phyloP scores from a whole-genome alignment of 83 land plant species.

The Picea engelmannii region DNA sequence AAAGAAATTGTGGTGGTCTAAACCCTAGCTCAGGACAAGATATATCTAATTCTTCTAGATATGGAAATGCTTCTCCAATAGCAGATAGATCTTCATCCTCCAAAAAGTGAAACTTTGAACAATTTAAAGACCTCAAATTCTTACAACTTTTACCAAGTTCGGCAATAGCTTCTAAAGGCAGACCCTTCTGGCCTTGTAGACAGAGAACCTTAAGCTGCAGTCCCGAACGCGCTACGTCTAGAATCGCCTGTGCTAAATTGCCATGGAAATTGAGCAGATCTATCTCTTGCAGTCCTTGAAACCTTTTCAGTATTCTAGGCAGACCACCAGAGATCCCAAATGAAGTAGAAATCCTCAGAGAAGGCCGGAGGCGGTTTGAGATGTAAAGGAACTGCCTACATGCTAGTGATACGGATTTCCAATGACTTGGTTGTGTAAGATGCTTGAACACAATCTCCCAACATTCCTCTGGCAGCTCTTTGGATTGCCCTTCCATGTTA shows the following conservation, averaged over 20 bases:
- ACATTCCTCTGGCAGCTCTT: slow-evolving; percentile 25
- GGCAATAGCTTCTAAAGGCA: slow-evolving; percentile 23
- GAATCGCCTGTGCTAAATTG: slow-evolving; percentile 20
- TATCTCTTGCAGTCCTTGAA: slow-evolving; percentile 23
- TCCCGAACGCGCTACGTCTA: slow-evolving; percentile 23
- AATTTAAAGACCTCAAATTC: slow-evolving; percentile 21
- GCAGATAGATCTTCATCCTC: slow-evolving; percentile 20
- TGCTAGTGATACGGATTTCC: slow-evolving; percentile 22
- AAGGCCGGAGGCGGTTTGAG: slow-evolving; percentile 19
- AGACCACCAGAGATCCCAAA: slow-evolving; percentile 9
- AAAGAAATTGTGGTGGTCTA: not conserved
- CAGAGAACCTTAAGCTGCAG: slow-evolving; percentile 21
- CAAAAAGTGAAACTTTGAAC: slow-evolving; percentile 23
- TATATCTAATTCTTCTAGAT: slow-evolving; percentile 39
- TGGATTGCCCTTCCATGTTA: slow-evolving; percentile 1
- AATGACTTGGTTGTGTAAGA: slow-evolving; percentile 19
- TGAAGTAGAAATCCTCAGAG: slow-evolving; percentile 11
- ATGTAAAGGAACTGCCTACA: slow-evolving; percentile 20
- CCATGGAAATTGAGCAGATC: slow-evolving; percentile 17
- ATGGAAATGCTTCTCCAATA: slow-evolving; percentile 26
- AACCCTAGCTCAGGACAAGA: slow-evolving; percentile 24
- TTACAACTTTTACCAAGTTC: slow-evolving; percentile 14
- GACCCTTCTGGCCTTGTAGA: slow-evolving; percentile 25
- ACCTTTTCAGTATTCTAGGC: slow-evolving; percentile 23
- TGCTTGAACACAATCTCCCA: slow-evolving; percentile 21